Conservation (phyloP, 345 rosid species). For the Mallotus nudiflorus region DNA sequence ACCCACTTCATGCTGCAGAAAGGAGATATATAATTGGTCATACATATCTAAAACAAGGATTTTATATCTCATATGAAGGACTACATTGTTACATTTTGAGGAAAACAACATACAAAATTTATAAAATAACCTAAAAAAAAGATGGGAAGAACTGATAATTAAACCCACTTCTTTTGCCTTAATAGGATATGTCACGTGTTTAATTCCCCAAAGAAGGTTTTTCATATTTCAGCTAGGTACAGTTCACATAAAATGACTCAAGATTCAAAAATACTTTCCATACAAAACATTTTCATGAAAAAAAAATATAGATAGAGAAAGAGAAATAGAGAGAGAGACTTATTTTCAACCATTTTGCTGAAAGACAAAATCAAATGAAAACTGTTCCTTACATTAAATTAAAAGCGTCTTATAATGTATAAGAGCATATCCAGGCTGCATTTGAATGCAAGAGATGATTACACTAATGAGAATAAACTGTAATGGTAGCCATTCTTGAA, state of each 20-base stretch:
- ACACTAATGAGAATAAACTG: no score
- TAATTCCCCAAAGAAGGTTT: background rate
- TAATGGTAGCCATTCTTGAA: no score
- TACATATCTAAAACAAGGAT: background rate
- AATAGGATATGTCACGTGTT: background rate
- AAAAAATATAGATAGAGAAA: background rate
- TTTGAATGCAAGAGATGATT: no score
- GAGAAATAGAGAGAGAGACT: no score
- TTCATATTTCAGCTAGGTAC: background rate
- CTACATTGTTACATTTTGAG: background rate
- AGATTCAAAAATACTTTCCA: background rate
- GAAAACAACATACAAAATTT: background rate
- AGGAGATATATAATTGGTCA: background rate
- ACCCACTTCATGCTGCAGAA: conserved; percentile 93
- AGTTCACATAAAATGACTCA: background rate
- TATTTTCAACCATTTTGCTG: no score
- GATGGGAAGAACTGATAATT: background rate
- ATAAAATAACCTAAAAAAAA: background rate
- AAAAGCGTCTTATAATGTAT: no score
- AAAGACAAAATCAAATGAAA: no score
- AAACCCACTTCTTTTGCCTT: background rate
- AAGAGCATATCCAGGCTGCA: no score
- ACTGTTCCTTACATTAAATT: no score
- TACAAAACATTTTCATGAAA: background rate
- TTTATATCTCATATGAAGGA: background rate